phyloP scores from a whole-genome alignment of 352 stramenopile genomes.

The Saprolegnia diclina region DNA sequence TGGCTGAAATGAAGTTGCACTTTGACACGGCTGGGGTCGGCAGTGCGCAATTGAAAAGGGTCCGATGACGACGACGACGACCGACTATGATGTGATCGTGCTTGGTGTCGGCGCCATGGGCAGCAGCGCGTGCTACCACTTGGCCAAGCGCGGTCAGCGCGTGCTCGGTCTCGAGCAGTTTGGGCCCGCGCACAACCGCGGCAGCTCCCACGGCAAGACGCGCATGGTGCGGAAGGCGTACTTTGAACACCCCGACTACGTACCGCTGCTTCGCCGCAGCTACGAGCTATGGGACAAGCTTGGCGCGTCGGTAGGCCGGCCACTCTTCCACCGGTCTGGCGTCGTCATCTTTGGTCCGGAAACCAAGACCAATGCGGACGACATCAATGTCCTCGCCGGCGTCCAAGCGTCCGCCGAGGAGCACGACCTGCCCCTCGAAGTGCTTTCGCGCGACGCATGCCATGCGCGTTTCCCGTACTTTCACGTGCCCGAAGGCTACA shows the following conservation, averaged over 20 bases:
- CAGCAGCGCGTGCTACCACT: slow-evolving; percentile 52
- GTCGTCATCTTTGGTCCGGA: slow-evolving; percentile 46
- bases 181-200: slow-evolving; percentile 46
- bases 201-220: slow-evolving; percentile 69
- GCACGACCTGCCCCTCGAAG: slow-evolving; percentile 40
- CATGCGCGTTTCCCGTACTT: slow-evolving; percentile 53
- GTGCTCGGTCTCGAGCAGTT: slow-evolving; percentile 77
- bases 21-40: background rate
- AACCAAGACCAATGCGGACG: slow-evolving; percentile 22
- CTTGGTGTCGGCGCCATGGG: slow-evolving; percentile 62
- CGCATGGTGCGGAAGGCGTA: slow-evolving; percentile 83
- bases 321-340: slow-evolving; percentile 55
- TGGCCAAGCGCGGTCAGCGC: slow-evolving; percentile 37
- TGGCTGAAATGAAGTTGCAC: no score
- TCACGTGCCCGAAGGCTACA: slow-evolving; percentile 33
- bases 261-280: slow-evolving; percentile 54
- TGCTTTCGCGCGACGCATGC: slow-evolving; percentile 39
- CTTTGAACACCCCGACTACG: slow-evolving; percentile 57
- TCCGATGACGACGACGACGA: background rate
- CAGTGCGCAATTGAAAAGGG: no score
- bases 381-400: slow-evolving; percentile 26
- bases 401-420: slow-evolving; percentile 34
- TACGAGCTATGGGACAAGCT: slow-evolving; percentile 55
- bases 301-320: slow-evolving; percentile 34
- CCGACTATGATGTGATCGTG: slow-evolving; percentile 45